Evolutionary conservation across 2,329 filamentous ascomycete species (phyloP).

Genomic region (Parastagonospora nodorum): DNA sequence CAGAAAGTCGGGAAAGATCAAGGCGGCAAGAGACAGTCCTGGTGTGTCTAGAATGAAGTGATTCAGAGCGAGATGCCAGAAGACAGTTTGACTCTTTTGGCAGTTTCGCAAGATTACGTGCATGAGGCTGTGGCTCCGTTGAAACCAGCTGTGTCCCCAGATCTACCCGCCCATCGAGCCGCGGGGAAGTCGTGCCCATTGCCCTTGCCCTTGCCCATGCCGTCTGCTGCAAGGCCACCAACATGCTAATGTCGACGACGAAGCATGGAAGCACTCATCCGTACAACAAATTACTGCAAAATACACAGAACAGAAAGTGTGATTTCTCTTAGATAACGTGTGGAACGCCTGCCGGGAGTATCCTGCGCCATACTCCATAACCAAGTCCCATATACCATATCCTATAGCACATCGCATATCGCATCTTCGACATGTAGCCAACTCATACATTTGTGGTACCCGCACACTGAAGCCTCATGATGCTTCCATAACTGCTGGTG

Average conservation of each 20-base stretch:
- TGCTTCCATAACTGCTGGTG: too few species aligned
- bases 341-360: conserved; percentile 1
- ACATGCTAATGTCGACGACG: background rate
- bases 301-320: background rate
- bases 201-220: background rate
- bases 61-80: too few species aligned
- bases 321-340: background rate
- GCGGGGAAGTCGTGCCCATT: conserved; percentile 21
- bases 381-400: background rate
- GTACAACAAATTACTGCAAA: background rate
- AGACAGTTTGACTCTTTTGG: too few species aligned
- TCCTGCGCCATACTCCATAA: background rate
- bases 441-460: background rate
- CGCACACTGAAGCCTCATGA: background rate
- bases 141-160: conserved; percentile 28
- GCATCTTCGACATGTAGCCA: background rate
- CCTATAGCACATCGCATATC: background rate
- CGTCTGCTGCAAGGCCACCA: conserved; percentile 7
- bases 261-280: background rate
- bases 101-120: conserved; percentile 12
- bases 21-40: background rate
- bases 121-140: conserved; percentile 22
- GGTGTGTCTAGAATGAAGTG: background rate
- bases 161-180: conserved; percentile 23
- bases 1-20: background rate